Evolutionary conservation across 805 yeast genomes (phyloP), one percentile per base, ranked within the genome.

Genomic region (Candida ascalaphidarum): DNA sequence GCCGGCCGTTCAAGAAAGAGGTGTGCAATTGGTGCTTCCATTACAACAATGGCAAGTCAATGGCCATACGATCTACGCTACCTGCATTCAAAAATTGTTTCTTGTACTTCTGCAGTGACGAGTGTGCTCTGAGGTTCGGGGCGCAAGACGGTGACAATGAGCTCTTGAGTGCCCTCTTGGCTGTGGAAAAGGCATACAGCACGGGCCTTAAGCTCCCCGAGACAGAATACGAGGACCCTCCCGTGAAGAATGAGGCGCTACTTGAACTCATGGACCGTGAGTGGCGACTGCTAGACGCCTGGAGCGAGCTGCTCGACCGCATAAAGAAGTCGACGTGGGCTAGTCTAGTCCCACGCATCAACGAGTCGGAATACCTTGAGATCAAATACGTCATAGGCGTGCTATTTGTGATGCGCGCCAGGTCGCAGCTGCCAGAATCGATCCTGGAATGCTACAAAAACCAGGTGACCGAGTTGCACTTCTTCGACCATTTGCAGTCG

Each of bases 1-100:
- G 61, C 11, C 58, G 64, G 33, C 74, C 73, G 4, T 77, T 74
- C 45, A 64, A 71, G 27, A 76, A 74, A 37, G 84, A 77, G 40
- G 80, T 73, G 2, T 77, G 85, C 44, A 58, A 67, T 6, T 40
- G 44, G 34, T 77, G 85, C 38, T 73, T 62, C 41, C 30, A 37
- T 3, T 77, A 74, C 37, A 58, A 56, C 18, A 45, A 59, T 36
- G 79, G 81, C 0, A 52, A 48, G 19, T 52, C 55, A 22, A 52
- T 72, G 52, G 74, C 69, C 36, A 41, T 49, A 28, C 68, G 58
- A 31, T n/a, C n/a, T n/a, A 17, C 37, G 65, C 9, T 27, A 35
- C 11, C 36, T 44, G 13, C 18, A 8, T 21, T 23, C 35, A 35
- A 27, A 38, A 30, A 26, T 41, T 30, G 62, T 11, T 71, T 70